Percentiles rank a stretch among this genome's conserved stretches.
Conservation (phyloP, 208 protist genomes). For the Crithidia expoeki region DNA sequence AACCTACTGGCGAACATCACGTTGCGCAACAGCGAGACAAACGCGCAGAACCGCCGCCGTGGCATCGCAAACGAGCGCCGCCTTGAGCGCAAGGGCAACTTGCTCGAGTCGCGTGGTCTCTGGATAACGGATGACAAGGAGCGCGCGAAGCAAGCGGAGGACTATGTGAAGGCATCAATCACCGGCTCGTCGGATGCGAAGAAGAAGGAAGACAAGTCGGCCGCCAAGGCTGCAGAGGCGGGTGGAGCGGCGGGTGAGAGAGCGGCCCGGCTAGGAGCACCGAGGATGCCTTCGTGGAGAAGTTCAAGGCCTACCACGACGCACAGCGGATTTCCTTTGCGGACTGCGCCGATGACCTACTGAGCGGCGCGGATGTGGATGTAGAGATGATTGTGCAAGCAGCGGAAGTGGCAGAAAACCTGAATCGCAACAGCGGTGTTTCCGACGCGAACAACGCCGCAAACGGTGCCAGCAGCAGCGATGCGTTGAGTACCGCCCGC, state of each 20-base stretch:
- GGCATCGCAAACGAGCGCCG: conserved; percentile 72
- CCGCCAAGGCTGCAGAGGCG: not conserved
- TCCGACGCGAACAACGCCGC: not conserved
- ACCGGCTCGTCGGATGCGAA: conserved; percentile 12
- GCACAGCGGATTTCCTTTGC: conserved; percentile 31
- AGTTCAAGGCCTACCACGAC: conserved; percentile 35
- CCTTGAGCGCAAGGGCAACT: conserved; percentile 58
- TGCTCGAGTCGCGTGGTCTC: conserved; percentile 70
- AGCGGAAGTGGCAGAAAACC: not conserved
- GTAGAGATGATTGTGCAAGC: conserved; percentile 18
- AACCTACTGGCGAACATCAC: conserved; percentile 69
- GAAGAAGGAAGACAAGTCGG: conserved; percentile 17
- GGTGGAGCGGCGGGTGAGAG: conserved; percentile 14
- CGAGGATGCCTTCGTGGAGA: conserved; percentile 31
- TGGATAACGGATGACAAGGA: conserved; percentile 72
- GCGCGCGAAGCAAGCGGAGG: conserved; percentile 54
- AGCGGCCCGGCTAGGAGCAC: conserved; percentile 6
- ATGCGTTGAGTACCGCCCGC: not conserved
- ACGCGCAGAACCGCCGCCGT: conserved; percentile 50
- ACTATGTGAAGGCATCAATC: conserved; percentile 46
- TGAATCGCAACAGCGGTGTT: not conserved
- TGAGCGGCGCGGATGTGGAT: conserved; percentile 21
- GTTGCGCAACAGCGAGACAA: conserved; percentile 54
- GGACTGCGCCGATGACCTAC: conserved; percentile 15
- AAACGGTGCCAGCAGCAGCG: not conserved